Evolutionary conservation across 2,329 filamentous ascomycete genomes (phyloP), one percentile per base, ranked within the genome.

Genomic region (Sarocladium kiliense): DNA sequence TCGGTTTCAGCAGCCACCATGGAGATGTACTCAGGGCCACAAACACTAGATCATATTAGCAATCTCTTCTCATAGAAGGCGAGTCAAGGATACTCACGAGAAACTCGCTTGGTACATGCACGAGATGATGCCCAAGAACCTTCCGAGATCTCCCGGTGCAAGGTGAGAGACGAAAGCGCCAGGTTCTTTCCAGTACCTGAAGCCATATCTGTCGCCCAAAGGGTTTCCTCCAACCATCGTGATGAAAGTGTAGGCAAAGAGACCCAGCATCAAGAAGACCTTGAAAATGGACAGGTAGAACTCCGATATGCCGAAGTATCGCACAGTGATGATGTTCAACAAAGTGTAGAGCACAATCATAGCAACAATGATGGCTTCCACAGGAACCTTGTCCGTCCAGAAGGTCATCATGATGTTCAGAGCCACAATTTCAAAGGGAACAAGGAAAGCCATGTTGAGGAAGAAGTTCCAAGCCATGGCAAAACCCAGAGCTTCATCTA

Each of bases 121-220:
- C 57, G 85, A 84, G 50, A 86, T 66, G 58, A 82, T 84, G 54
- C 82, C 77, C 23, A 86, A 67, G 62, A 88, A 87, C 0, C 77
- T 76, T 23, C 86, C 87, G 0, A 86, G 73, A 37, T 76, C 64
- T 21, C 41, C 41, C 4, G 73, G 72, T 45, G 41, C 21, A 10
- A 44, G 72, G 72, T 47, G 80, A 77, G 57, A 84, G 77, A 56
- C 77, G 30, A 62, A 60, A 5, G 58, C 41, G 7, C 81, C 84
- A 0, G 84, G 84, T 36, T 81, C 70, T 54, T 74, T 78, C 86
- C 86, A 89, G 66, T 86, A 88, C 39, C 77, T 69, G 65, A 88
- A 88, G 0, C 85, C 85, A 53, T 82, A 76, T 2, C 77, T 72
- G 25, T 79, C 74, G 0, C 75, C 74, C 2, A 78, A 77, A 0